Conservation (phyloP, 2,329 filamentous ascomycete species). For the Sclerotinia sclerotiorum region DNA sequence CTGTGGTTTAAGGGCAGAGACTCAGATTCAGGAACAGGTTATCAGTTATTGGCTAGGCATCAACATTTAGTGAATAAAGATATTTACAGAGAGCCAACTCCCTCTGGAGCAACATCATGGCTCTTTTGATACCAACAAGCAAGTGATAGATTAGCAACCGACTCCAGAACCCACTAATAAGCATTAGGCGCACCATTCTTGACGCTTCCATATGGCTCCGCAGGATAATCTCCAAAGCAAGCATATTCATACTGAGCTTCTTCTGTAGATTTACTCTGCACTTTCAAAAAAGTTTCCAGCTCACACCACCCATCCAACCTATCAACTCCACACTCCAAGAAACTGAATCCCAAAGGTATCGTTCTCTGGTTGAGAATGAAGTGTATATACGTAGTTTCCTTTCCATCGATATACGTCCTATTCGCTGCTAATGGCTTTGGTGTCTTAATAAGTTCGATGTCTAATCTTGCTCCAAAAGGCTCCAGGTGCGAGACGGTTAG, state of each 20-base stretch:
- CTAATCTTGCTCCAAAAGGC: conserved; percentile 70
- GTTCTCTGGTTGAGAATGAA: conserved; percentile 75
- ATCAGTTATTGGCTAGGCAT: background rate
- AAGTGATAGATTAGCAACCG: background rate
- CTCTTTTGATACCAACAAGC: background rate
- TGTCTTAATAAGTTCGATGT: conserved; percentile 71
- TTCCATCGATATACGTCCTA: conserved; percentile 49
- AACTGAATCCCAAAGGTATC: conserved; percentile 65
- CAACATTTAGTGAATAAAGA: background rate
- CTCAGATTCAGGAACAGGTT: background rate
- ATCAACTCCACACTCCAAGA: conserved; percentile 59
- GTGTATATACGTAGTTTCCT: conserved; percentile 67
- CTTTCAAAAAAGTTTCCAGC: conserved; percentile 62
- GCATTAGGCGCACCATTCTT: conserved; percentile 46
- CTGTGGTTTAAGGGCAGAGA: background rate
- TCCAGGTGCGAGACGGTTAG: conserved; percentile 67
- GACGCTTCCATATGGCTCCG: conserved; percentile 49
- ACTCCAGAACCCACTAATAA: background rate
- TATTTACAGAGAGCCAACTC: background rate
- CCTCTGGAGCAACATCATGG: background rate
- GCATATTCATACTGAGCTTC: conserved; percentile 62
- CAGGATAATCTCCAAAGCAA: conserved; percentile 61
- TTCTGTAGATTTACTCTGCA: conserved; percentile 58
- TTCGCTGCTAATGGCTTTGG: conserved; percentile 61
- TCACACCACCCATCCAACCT: conserved; percentile 78